Percentiles rank a stretch among this genome's conserved stretches.
These are phyloP conservation scores for Colletotrichum cereale DNA, from an alignment of 2,329 filamentous ascomycete species.

Conservation along the genomic window DNA sequence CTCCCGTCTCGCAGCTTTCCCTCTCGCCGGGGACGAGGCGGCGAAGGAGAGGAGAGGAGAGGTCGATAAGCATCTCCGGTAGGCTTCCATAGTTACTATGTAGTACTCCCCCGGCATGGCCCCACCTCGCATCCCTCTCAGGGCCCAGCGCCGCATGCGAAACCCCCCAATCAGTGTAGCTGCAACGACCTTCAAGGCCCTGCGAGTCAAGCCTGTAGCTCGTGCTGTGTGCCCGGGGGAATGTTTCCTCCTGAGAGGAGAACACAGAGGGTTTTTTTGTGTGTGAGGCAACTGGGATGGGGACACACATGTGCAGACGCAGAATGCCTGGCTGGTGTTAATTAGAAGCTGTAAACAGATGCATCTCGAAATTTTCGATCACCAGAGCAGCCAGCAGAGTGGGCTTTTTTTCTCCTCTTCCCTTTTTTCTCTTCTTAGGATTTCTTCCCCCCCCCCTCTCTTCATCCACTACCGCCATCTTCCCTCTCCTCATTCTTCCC, in stretches of 20 bases:
- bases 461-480: background rate
- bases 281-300: slow-evolving; percentile 15
- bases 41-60: too few species aligned
- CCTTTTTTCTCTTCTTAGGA: background rate
- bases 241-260: background rate
- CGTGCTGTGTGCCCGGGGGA: slow-evolving; percentile 26
- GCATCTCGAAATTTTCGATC: slow-evolving; percentile 38
- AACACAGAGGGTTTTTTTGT: slow-evolving; percentile 15
- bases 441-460: background rate
- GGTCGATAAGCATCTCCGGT: background rate
- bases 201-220: slow-evolving; percentile 17
- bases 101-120: background rate
- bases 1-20: background rate
- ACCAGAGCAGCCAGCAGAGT: slow-evolving; percentile 21
- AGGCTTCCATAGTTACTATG: background rate
- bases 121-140: slow-evolving; percentile 26
- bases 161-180: slow-evolving; percentile 28
- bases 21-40: background rate
- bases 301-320: slow-evolving; percentile 4
- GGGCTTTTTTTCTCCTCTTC: slow-evolving; percentile 17
- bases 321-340: slow-evolving; percentile 1
- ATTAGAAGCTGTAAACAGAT: slow-evolving; percentile 24
- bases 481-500: slow-evolving; percentile 5
- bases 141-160: slow-evolving; percentile 9
- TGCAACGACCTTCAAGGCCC: slow-evolving; percentile 3